A percentile compares a stretch with the other conserved stretches of the same genome.
Evolutionary conservation across 2,329 filamentous ascomycete genomes (phyloP).

Genomic region (Ceratocystis cacaofunesta): DNA sequence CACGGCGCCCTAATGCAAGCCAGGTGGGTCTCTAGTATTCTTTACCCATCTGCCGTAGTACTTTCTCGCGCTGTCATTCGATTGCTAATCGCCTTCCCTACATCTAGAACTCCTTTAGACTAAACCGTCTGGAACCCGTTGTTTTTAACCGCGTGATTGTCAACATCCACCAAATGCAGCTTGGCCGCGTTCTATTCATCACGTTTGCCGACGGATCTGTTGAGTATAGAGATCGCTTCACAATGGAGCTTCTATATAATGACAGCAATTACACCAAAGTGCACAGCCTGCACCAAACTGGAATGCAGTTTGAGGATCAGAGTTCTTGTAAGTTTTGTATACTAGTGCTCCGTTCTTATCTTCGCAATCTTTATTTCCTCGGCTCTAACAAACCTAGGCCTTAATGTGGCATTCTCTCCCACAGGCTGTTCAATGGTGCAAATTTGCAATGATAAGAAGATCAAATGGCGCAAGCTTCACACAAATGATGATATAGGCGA

Average conservation of each 20-base stretch:
- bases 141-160: slow-evolving; percentile 52
- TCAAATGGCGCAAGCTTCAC: slow-evolving; percentile 43
- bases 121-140: slow-evolving; percentile 54
- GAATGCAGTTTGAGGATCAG: slow-evolving; percentile 53
- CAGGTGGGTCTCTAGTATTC: neutral
- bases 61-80: slow-evolving; percentile 17
- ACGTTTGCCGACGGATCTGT: slow-evolving; percentile 67
- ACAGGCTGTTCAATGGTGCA: slow-evolving; percentile 44
- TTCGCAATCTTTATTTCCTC: neutral
- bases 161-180: slow-evolving; percentile 50
- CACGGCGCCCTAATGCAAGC: slow-evolving; percentile 35
- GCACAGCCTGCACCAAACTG: slow-evolving; percentile 57
- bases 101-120: slow-evolving; percentile 24
- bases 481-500: slow-evolving; percentile 35
- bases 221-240: slow-evolving; percentile 63
- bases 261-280: slow-evolving; percentile 51
- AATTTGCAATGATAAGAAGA: slow-evolving; percentile 41
- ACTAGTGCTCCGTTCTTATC: neutral
- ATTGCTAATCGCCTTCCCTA: neutral
- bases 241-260: slow-evolving; percentile 52
- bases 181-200: slow-evolving; percentile 57
- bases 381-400: slow-evolving; percentile 26
- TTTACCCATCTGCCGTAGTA: neutral
- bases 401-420: slow-evolving; percentile 47
- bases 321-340: slow-evolving; percentile 39